Conservation (phyloP, 116 monocot genomes). For the Iris pallida region DNA sequence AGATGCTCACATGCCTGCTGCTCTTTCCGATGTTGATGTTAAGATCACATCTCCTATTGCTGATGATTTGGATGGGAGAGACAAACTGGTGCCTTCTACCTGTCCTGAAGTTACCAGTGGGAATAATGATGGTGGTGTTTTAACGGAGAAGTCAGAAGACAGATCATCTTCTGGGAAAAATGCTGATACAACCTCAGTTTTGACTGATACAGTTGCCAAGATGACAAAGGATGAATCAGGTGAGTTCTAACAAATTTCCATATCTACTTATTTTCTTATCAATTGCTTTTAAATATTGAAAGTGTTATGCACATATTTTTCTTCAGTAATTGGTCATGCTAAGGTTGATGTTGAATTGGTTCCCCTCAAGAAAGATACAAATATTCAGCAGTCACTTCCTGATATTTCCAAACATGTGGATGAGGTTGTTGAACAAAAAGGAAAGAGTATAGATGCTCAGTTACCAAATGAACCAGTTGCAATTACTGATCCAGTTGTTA, state of each 20-base stretch:
- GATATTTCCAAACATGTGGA: neutral
- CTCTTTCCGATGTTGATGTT: neutral
- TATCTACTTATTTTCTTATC: neutral
- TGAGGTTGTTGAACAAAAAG: neutral
- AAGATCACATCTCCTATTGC: neutral
- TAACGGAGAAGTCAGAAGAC: neutral
- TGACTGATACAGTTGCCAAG: neutral
- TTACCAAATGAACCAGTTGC: constrained; percentile 4
- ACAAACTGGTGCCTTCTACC: constrained; percentile 5
- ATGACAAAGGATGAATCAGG: constrained; percentile 6
- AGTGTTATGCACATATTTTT: neutral
- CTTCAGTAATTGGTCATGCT: neutral
- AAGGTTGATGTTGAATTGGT: neutral
- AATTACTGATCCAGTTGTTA: constrained; percentile 3
- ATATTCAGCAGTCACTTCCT: too few species aligned
- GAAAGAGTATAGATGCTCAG: neutral
- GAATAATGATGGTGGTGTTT: neutral
- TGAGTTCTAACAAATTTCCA: neutral
- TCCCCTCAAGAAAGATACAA: neutral
- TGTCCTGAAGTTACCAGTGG: constrained; percentile 9
- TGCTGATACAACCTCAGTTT: neutral
- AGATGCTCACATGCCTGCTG: constrained; percentile 12
- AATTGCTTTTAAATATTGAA: neutral
- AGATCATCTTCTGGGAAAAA: neutral
- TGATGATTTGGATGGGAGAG: neutral